These are phyloP conservation scores for Planoprotostelium fungivorum DNA, from an alignment of 78 protist species.

Conservation along the genomic window DNA sequence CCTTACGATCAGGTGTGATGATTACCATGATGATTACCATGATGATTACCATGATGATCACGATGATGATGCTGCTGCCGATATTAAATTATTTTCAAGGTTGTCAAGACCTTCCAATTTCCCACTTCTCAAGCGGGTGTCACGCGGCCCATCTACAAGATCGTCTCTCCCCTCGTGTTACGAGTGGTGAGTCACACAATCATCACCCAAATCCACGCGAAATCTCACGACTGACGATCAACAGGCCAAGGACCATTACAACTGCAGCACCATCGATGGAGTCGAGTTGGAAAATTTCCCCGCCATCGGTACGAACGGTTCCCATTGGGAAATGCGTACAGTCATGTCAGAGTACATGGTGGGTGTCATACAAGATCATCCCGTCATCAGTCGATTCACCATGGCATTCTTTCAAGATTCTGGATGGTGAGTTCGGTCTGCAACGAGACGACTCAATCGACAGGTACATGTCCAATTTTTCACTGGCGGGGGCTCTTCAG, in stretches of 20 bases:
- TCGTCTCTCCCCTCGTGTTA: background rate
- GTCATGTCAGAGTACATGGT: background rate
- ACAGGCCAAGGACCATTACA: slow-evolving; percentile 7
- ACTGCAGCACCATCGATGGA: slow-evolving; percentile 26
- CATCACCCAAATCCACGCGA: background rate
- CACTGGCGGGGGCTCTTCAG: background rate
- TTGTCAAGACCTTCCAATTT: background rate
- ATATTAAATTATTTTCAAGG: too few relatives aligned
- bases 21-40: too few relatives aligned
- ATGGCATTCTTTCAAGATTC: background rate
- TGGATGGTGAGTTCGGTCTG: background rate
- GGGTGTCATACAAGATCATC: background rate
- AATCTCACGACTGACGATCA: background rate
- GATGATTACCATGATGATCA: too few relatives aligned
- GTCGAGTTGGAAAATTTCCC: slow-evolving; percentile 55
- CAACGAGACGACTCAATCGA: background rate
- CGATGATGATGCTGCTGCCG: too few relatives aligned
- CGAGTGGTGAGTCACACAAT: background rate
- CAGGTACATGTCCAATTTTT: background rate
- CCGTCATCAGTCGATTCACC: background rate
- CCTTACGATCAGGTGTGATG: too few relatives aligned
- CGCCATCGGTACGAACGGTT: slow-evolving; percentile 41
- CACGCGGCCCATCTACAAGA: background rate
- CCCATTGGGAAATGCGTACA: slow-evolving; percentile 68
- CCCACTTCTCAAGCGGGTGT: background rate